Evolutionary conservation across 2,329 filamentous ascomycete species (phyloP).

Genomic region (Alternaria longipes): DNA sequence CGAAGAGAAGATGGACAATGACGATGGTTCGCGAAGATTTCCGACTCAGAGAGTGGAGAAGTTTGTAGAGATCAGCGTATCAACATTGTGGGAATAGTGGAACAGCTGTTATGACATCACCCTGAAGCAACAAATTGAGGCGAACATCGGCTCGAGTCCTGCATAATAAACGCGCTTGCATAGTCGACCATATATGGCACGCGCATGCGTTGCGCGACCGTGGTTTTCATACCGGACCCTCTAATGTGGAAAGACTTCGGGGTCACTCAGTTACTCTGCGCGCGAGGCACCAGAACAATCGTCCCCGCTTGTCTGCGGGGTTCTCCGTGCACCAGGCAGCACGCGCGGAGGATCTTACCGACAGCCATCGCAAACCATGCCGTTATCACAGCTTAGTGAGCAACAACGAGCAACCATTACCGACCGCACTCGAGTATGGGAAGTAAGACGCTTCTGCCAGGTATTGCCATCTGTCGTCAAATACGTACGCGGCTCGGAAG

Average conservation of each 20-base stretch:
- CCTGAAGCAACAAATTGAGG: background rate
- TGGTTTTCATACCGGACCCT: background rate
- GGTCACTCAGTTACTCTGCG: background rate
- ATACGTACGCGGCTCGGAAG: conserved; percentile 8
- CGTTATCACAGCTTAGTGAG: conserved; percentile 12
- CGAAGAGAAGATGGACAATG: background rate
- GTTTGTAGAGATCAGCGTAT: background rate
- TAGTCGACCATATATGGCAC: background rate
- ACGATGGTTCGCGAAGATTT: background rate
- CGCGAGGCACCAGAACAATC: background rate
- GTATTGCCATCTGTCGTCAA: conserved; percentile 12
- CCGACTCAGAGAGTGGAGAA: background rate
- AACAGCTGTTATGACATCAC: background rate
- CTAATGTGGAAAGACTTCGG: background rate
- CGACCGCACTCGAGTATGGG: conserved; percentile 14
- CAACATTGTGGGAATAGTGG: background rate
- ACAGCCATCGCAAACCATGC: conserved; percentile 7
- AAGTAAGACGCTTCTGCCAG: conserved; percentile 18
- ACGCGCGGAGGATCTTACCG: background rate
- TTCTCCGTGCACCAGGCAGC: background rate
- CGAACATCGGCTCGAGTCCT: background rate
- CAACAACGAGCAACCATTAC: conserved; percentile 15
- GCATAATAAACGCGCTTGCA: background rate
- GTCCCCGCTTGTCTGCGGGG: background rate
- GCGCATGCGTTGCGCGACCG: background rate